Conservation (phyloP, 495 filamentous ascomycete species). For the Xylaria venustula region DNA sequence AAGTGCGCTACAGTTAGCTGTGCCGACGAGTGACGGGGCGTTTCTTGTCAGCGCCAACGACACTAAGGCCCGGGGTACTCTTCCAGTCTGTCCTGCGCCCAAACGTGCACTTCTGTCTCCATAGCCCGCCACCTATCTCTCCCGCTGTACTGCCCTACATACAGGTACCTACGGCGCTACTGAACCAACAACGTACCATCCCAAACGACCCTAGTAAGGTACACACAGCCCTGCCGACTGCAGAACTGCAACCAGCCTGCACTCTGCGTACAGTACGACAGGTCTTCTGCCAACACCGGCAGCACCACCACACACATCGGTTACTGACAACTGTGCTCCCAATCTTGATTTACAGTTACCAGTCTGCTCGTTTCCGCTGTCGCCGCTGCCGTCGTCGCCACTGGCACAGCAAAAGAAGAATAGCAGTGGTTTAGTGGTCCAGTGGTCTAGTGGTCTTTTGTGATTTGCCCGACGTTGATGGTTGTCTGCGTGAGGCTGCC, state of each 20-base stretch:
- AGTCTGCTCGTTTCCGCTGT: too few species aligned
- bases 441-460: too few species aligned
- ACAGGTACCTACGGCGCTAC: background rate
- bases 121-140: background rate
- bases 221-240: conserved; percentile 1
- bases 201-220: background rate
- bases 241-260: background rate
- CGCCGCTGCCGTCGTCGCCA: background rate
- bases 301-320: background rate
- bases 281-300: background rate
- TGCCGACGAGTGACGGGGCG: too few species aligned
- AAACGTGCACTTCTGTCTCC: background rate
- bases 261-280: background rate
- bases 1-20: too few species aligned
- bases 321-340: background rate
- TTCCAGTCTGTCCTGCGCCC: background rate
- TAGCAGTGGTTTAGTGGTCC: background rate
- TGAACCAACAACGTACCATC: conserved; percentile 1
- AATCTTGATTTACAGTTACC: background rate
- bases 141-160: background rate
- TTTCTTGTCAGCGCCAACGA: background rate
- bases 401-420: background rate
- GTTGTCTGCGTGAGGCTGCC: conserved; percentile 26
- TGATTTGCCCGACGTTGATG: background rate
- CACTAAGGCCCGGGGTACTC: background rate